These are phyloP conservation scores for Mycena vulgaris DNA, from an alignment of 768 basidiomycete species.

Conservation along the genomic window DNA sequence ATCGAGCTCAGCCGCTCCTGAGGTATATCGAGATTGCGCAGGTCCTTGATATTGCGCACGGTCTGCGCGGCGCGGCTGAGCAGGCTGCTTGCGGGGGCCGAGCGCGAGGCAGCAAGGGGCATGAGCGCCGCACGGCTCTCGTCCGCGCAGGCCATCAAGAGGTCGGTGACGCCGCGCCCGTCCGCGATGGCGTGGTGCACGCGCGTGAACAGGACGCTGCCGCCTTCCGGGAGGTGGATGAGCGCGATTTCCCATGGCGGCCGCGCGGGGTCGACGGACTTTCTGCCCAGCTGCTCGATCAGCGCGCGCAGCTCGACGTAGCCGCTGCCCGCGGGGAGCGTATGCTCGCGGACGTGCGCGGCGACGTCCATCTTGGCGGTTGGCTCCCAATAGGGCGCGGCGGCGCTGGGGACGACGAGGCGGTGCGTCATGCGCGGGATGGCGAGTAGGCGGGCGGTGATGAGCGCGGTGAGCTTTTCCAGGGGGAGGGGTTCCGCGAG, in stretches of 20 bases:
- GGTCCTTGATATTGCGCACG: neutral
- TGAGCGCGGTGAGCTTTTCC: neutral
- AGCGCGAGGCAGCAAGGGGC: neutral
- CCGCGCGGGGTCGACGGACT: neutral
- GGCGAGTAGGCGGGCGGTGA: slow-evolving; percentile 16
- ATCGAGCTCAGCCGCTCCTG: slow-evolving; percentile 9
- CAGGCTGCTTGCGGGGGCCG: neutral
- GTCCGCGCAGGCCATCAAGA: slow-evolving; percentile 5
- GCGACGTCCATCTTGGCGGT: slow-evolving; percentile 6
- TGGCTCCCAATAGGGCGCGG: slow-evolving; percentile 16
- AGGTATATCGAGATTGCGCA: slow-evolving; percentile 16
- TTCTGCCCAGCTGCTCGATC: slow-evolving; percentile 11
- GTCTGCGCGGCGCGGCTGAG: neutral
- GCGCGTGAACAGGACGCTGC: slow-evolving; percentile 23
- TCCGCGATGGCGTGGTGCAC: slow-evolving; percentile 23
- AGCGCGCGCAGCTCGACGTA: slow-evolving; percentile 18
- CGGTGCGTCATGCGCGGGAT: slow-evolving; percentile 28
- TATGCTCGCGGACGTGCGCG: slow-evolving; percentile 14
- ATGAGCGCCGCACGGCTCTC: neutral
- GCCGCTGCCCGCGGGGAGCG: slow-evolving; percentile 10
- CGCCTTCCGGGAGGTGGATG: slow-evolving; percentile 12
- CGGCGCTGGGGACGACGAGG: slow-evolving; percentile 5
- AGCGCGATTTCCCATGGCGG: slow-evolving; percentile 26
- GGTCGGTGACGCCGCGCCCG: slow-evolving; percentile 16
- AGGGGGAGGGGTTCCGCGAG: slow-evolving; percentile 16